Base-by-base conservation (phyloP, 2,329 filamentous ascomycete genomes). In the Aschersonia sp. region DNA sequence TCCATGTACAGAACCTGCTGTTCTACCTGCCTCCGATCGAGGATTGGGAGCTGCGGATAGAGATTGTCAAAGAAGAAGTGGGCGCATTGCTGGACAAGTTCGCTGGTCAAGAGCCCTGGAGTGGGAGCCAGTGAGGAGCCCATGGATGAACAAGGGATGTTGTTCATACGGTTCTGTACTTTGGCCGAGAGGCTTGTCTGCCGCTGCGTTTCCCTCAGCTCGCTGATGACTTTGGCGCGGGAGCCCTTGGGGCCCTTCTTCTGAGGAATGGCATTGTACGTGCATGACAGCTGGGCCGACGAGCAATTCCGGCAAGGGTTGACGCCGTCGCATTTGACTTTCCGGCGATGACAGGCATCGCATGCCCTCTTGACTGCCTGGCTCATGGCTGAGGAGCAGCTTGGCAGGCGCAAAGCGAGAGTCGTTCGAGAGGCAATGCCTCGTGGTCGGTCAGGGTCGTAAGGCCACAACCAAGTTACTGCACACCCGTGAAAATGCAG, bases 191-290 rank as follows among this genome's bases (percentile, higher is more conserved):
- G 72, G 51, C 76, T 81, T 20, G 77, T 80, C 59, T 82, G 77
- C 54, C 79, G 75, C 57, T 86, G 82, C 0, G 72, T 82, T 58
- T 82, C 80, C 54, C 83, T 75, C 51, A 87, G 62, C 58, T 86
- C 82, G 58, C 80, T 85, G 62, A 87, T 84, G 50, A 87, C 81
- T 63, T 85, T 87, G 46, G 84, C 84, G 51, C 82, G 71, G 32
- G 80, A 84, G 53, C 83, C 82, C 64, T 85, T 85, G 43, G 82
- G 83, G 1, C 83, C 83, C 62, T 86, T 86, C 67, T 85, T 86
- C 65, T 84, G 82, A 2, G 82, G 82, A 38, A 85, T 78, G 35
- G 81, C 79, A 66, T 84, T 81, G 71, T 85, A 87, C 31, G 82
- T 85, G 69, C 83, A 87, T 9, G 74, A 70, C 20, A 86, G 70